Conservation (phyloP, 2,329 filamentous ascomycete genomes). For the Ophidiomyces ophidiicola region DNA sequence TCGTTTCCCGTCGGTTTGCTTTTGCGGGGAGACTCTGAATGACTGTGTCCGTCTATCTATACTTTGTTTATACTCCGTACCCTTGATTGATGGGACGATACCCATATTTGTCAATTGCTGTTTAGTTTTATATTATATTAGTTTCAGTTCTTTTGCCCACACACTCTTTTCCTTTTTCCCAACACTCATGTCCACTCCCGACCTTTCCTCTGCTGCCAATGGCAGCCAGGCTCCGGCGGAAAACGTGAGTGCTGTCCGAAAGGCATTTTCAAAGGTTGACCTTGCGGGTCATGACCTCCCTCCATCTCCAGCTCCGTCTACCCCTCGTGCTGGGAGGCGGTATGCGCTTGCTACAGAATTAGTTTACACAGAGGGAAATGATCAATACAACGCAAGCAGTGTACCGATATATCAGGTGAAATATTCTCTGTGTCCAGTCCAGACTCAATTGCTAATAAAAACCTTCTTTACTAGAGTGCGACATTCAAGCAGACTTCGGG, state of each 20-base stretch:
- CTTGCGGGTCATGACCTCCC: constrained; percentile 74
- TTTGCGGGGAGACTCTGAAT: too few relatives aligned
- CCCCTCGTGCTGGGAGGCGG: constrained; percentile 69
- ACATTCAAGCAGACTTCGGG: constrained; percentile 92
- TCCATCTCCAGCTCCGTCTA: constrained; percentile 86
- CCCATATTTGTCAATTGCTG: too few relatives aligned
- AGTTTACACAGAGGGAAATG: constrained; percentile 88
- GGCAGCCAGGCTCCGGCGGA: constrained; percentile 3
- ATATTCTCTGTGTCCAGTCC: not conserved
- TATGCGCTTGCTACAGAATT: constrained; percentile 94
- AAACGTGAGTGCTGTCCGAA: constrained; percentile 19
- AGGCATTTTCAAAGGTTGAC: constrained; percentile 53
- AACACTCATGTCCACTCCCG: constrained; percentile 14
- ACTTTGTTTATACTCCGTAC: too few relatives aligned
- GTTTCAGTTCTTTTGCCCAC: not conserved
- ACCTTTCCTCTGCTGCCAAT: constrained; percentile 5
- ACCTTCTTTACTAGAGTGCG: constrained; percentile 51
- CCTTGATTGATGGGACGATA: too few relatives aligned
- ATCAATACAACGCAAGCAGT: constrained; percentile 94
- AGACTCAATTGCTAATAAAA: not conserved
- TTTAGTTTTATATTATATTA: not conserved
- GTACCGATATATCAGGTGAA: constrained; percentile 83
- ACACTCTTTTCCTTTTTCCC: not conserved
- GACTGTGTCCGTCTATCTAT: too few relatives aligned
- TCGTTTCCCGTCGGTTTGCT: too few relatives aligned